Conservation (phyloP, 352 stramenopile species). For the Phytopythium sindhum region DNA sequence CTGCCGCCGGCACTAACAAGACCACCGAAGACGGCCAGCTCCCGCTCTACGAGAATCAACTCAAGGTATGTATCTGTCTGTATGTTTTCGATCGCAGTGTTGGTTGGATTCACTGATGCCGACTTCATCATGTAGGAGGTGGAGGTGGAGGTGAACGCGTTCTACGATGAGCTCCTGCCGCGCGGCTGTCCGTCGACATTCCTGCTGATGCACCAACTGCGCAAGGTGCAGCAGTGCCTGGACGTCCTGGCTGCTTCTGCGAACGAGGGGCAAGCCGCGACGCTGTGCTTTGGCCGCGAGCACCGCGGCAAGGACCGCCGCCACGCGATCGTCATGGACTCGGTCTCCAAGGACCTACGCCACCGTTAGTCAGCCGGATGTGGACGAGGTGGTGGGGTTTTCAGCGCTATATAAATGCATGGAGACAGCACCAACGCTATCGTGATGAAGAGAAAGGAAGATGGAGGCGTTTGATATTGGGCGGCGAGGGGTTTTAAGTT, state of each 20-base stretch:
- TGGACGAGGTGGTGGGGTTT: background rate
- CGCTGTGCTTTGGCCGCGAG: conserved; percentile 52
- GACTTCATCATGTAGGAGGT: conserved; percentile 38
- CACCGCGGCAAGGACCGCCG: conserved; percentile 70
- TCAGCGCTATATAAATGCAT: too few species aligned
- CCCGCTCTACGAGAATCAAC: conserved; percentile 44
- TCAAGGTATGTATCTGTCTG: conserved; percentile 62
- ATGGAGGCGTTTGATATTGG: background rate
- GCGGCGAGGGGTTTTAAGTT: conserved; percentile 1
- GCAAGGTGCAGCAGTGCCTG: conserved; percentile 64
- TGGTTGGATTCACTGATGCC: background rate
- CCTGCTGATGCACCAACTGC: conserved; percentile 69
- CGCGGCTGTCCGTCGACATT: conserved; percentile 34
- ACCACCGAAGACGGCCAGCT: conserved; percentile 31
- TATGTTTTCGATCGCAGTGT: background rate
- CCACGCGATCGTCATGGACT: conserved; percentile 63
- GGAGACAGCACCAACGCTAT: too few species aligned
- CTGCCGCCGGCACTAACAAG: conserved; percentile 14
- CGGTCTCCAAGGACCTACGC: conserved; percentile 50
- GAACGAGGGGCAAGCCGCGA: conserved; percentile 21
- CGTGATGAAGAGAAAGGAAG: too few species aligned
- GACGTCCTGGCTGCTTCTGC: conserved; percentile 44
- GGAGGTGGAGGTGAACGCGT: conserved; percentile 74
- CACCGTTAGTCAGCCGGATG: conserved; percentile 38
- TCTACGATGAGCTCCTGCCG: conserved; percentile 57